Evolutionary conservation across 164 flowering plant species (phyloP).

Genomic region (Vitis cinerea): DNA sequence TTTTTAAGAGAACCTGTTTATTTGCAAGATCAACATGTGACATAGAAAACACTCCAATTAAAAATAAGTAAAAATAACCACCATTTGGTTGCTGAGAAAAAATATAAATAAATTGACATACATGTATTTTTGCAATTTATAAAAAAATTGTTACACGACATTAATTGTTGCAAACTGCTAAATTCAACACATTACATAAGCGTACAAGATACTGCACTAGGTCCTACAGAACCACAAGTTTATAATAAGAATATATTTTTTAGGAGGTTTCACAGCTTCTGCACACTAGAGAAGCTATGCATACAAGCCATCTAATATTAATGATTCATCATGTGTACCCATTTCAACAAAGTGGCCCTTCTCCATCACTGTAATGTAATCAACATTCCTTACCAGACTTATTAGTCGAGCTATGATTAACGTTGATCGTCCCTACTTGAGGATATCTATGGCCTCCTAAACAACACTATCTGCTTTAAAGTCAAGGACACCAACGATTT

Average conservation of each 20-base stretch:
- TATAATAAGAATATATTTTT: constrained; percentile 33
- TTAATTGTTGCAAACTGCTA: too few relatives aligned
- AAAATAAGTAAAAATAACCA: too few relatives aligned
- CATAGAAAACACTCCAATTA: too few relatives aligned
- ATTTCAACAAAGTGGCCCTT: constrained; percentile 98
- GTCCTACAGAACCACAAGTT: background rate
- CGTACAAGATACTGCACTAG: too few relatives aligned
- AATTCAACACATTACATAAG: too few relatives aligned
- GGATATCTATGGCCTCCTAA: constrained; percentile 91
- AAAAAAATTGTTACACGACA: background rate
- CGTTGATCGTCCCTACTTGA: constrained; percentile 94
- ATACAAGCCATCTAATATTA: constrained; percentile 73
- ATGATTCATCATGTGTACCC: constrained; percentile 97
- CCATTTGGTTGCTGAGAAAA: too few relatives aligned
- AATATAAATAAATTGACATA: background rate
- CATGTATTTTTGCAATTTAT: background rate
- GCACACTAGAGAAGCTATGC: constrained; percentile 86
- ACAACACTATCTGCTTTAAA: constrained; percentile 95
- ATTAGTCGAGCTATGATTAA: constrained; percentile 92
- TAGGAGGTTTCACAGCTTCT: constrained; percentile 73
- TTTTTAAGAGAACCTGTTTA: too few relatives aligned
- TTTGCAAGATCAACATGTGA: too few relatives aligned
- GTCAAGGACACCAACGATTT: constrained; percentile 73
- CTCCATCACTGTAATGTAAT: constrained; percentile 98
- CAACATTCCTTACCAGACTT: constrained; percentile 93